Conservation (phyloP, 176 grass and related monocot genomes). For the Oryza australiensis region DNA sequence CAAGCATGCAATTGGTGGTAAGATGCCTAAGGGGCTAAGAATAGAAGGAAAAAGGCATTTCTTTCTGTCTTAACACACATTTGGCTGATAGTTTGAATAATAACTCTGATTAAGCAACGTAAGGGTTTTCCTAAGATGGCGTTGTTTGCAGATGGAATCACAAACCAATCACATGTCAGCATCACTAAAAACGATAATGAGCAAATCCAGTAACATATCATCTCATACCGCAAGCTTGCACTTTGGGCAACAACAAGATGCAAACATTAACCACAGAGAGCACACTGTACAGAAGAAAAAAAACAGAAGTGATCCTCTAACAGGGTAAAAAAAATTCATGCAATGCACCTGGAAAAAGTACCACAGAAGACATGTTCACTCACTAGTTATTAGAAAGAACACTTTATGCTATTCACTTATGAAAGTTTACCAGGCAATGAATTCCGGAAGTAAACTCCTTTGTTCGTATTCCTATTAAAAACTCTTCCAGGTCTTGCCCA, state of each 20-base stretch:
- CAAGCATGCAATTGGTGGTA: neutral
- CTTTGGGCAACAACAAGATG: neutral
- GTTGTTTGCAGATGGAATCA: neutral
- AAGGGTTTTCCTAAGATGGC: neutral
- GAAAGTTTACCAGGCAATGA: constrained; percentile 42
- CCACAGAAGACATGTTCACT: neutral
- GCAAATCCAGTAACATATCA: constrained; percentile 1
- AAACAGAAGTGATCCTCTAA: neutral
- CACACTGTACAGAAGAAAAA: neutral
- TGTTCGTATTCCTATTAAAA: constrained; percentile 37
- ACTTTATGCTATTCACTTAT: neutral
- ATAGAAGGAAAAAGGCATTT: neutral
- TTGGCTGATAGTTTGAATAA: constrained; percentile 11
- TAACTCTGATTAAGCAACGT: neutral
- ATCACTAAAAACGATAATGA: neutral
- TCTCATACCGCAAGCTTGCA: neutral
- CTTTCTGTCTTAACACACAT: neutral
- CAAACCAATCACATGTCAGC: neutral
- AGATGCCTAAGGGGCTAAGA: constrained; percentile 11
- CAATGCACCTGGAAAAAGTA: constrained; percentile 4
- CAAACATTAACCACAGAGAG: neutral
- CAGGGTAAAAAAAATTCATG: neutral
- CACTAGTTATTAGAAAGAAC: constrained; percentile 14
- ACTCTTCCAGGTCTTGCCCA: constrained; percentile 42
- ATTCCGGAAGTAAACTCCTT: constrained; percentile 43